phyloP scores from a whole-genome alignment of 768 basidiomycete genomes.

The Pulveroboletus sp. region DNA sequence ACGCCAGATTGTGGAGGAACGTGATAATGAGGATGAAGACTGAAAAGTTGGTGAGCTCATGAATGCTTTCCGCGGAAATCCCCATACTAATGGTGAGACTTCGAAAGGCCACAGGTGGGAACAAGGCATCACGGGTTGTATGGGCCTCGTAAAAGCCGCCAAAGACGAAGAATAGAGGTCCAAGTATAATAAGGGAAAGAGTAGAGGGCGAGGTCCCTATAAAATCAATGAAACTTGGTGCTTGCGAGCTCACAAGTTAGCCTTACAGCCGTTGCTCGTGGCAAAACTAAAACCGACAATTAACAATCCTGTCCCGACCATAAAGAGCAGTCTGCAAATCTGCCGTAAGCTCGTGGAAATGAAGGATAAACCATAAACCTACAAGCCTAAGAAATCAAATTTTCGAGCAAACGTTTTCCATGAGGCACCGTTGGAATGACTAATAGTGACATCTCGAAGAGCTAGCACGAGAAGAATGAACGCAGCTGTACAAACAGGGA shows the following conservation, averaged over 20 bases:
- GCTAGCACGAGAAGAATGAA: constrained; percentile 55
- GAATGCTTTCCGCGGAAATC: constrained; percentile 3
- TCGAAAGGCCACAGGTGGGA: constrained; percentile 62
- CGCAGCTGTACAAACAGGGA: constrained; percentile 68
- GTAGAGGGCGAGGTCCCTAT: constrained; percentile 67
- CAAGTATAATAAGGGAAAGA: constrained; percentile 55
- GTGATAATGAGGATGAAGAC: constrained; percentile 65
- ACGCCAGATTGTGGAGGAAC: constrained; percentile 81
- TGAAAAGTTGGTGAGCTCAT: constrained; percentile 27
- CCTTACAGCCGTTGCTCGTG: constrained; percentile 64
- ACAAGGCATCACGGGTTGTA: constrained; percentile 68
- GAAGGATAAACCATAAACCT: constrained; percentile 32
- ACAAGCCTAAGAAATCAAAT: constrained; percentile 83
- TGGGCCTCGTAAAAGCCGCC: constrained; percentile 68
- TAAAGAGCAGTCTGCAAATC: constrained; percentile 60
- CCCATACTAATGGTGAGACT: constrained; percentile 57
- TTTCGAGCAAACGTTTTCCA: constrained; percentile 52
- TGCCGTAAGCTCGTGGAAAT: constrained; percentile 19
- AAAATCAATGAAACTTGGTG: constrained; percentile 14
- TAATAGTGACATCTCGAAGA: constrained; percentile 55
- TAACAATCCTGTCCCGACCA: constrained; percentile 69
- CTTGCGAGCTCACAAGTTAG: background rate
- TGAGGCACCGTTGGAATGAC: constrained; percentile 45
- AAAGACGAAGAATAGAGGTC: constrained; percentile 49
- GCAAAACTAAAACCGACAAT: constrained; percentile 82